Percentiles rank a stretch among this genome's conserved stretches.
These are phyloP conservation scores for Pythium chondricola DNA, from an alignment of 352 stramenopile genomes.

Conservation along the genomic window DNA sequence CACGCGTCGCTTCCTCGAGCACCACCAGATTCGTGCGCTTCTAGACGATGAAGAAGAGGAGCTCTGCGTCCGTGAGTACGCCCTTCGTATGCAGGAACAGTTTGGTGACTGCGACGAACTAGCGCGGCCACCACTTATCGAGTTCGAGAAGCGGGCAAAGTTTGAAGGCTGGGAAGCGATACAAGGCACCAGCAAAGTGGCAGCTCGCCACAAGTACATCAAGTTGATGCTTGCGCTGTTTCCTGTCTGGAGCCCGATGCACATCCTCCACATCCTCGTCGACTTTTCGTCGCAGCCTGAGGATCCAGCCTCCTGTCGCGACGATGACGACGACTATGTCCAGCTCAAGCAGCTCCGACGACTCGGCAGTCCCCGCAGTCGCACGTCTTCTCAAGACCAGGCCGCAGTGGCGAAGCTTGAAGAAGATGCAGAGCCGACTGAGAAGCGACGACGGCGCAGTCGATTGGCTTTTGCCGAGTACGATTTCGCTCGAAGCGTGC, in stretches of 20 bases:
- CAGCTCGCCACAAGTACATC: conserved; percentile 69
- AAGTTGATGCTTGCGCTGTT: conserved; percentile 76
- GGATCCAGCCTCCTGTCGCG: too few species aligned
- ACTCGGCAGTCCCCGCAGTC: conserved; percentile 13
- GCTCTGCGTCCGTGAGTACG: conserved; percentile 68
- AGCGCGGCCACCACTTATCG: conserved; percentile 48
- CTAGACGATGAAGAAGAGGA: conserved; percentile 45
- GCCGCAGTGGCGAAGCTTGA: conserved; percentile 3
- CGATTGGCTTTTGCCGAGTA: conserved; percentile 48
- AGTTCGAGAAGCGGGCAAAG: conserved; percentile 64
- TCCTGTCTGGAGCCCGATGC: conserved; percentile 53
- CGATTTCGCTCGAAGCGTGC: conserved; percentile 53
- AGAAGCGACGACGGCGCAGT: conserved; percentile 3
- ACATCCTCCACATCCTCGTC: conserved; percentile 40
- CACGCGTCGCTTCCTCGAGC: conserved; percentile 36
- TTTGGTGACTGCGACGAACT: conserved; percentile 62
- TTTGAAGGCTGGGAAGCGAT: conserved; percentile 73
- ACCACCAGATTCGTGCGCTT: conserved; percentile 38
- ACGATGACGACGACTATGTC: conserved; percentile 17
- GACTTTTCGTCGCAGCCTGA: conserved; percentile 28
- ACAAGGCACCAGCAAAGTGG: conserved; percentile 29
- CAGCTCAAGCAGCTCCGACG: conserved; percentile 20
- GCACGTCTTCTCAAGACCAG: neutral
- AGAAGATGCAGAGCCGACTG: neutral
- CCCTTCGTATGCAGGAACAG: conserved; percentile 68